Percentiles rank a stretch among this genome's conserved stretches.
Conservation (phyloP, 148 eudicot species). For the Camellia granthamiana region DNA sequence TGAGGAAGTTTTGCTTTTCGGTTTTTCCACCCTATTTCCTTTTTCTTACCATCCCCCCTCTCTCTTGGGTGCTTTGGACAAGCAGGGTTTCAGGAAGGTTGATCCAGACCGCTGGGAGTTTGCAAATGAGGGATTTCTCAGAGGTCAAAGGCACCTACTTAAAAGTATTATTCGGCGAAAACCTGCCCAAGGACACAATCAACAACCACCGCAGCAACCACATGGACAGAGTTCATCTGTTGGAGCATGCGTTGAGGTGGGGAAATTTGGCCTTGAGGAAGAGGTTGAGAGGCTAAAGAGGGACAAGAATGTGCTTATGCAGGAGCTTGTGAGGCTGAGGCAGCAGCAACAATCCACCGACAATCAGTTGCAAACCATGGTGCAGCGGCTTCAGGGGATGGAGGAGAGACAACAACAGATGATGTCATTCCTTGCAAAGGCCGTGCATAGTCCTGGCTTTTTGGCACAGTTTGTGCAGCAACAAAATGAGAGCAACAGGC, state of each 20-base stretch:
- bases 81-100: slow-evolving; percentile 76
- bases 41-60: not conserved
- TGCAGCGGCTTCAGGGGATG: slow-evolving; percentile 64
- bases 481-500: slow-evolving; percentile 51
- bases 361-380: slow-evolving; percentile 51
- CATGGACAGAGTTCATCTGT: slow-evolving; percentile 43
- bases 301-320: slow-evolving; percentile 73
- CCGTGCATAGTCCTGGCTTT: slow-evolving; percentile 64
- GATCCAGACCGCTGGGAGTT: slow-evolving; percentile 87
- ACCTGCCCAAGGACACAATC: slow-evolving; percentile 40
- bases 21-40: not conserved
- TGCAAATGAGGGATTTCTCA: slow-evolving; percentile 70
- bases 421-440: slow-evolving; percentile 75
- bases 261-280: slow-evolving; percentile 68
- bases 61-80: slow-evolving; percentile 11
- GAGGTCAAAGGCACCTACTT: slow-evolving; percentile 72
- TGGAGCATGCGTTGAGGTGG: slow-evolving; percentile 66
- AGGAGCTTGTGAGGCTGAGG: slow-evolving; percentile 60
- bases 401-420: slow-evolving; percentile 71
- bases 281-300: slow-evolving; percentile 72
- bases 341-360: slow-evolving; percentile 73
- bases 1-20: slow-evolving; percentile 2
- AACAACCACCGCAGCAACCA: slow-evolving; percentile 41
- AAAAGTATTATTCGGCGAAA: slow-evolving; percentile 49
- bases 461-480: slow-evolving; percentile 69